A percentile compares a stretch with the other conserved stretches of the same genome.
phyloP scores from a whole-genome alignment of 2,329 filamentous ascomycete species.

The Apiospora sp. region DNA sequence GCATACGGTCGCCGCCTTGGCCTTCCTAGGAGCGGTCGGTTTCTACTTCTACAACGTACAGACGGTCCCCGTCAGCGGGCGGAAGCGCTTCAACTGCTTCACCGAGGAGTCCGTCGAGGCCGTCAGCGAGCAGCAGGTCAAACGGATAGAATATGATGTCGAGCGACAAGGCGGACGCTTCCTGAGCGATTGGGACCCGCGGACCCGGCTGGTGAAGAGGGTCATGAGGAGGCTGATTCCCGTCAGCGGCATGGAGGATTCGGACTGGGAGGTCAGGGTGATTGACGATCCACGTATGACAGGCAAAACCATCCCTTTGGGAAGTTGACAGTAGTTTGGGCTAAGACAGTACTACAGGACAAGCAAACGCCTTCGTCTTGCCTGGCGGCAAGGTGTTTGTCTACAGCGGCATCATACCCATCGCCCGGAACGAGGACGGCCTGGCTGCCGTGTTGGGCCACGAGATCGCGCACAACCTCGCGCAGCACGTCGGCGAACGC shows the following conservation, averaged over 20 bases:
- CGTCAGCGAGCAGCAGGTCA: slow-evolving; percentile 62
- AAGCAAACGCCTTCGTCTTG: slow-evolving; percentile 78
- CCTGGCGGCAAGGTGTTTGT: slow-evolving; percentile 85
- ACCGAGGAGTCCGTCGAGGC: slow-evolving; percentile 61
- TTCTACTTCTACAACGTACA: slow-evolving; percentile 77
- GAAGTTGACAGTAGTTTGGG: background rate
- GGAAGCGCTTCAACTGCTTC: slow-evolving; percentile 77
- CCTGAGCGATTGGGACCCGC: slow-evolving; percentile 65
- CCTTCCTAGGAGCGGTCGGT: slow-evolving; percentile 52
- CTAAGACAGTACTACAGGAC: slow-evolving; percentile 42
- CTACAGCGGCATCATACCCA: slow-evolving; percentile 74
- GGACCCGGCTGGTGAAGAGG: slow-evolving; percentile 63
- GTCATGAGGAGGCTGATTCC: slow-evolving; percentile 74
- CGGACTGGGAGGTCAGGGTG: slow-evolving; percentile 76
- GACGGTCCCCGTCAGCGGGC: slow-evolving; percentile 75
- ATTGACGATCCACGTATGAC: slow-evolving; percentile 68
- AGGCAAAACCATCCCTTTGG: background rate
- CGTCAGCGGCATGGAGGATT: slow-evolving; percentile 65
- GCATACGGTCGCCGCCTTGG: slow-evolving; percentile 49
- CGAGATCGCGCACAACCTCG: slow-evolving; percentile 81
- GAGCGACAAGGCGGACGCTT: slow-evolving; percentile 61
- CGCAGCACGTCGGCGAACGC: slow-evolving; percentile 72
- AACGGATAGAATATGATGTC: slow-evolving; percentile 62
- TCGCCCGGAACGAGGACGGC: slow-evolving; percentile 72
- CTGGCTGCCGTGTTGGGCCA: slow-evolving; percentile 80